These are phyloP conservation scores for Exophiala viscosa DNA, from an alignment of 2,329 filamentous ascomycete genomes.

Conservation along the genomic window DNA sequence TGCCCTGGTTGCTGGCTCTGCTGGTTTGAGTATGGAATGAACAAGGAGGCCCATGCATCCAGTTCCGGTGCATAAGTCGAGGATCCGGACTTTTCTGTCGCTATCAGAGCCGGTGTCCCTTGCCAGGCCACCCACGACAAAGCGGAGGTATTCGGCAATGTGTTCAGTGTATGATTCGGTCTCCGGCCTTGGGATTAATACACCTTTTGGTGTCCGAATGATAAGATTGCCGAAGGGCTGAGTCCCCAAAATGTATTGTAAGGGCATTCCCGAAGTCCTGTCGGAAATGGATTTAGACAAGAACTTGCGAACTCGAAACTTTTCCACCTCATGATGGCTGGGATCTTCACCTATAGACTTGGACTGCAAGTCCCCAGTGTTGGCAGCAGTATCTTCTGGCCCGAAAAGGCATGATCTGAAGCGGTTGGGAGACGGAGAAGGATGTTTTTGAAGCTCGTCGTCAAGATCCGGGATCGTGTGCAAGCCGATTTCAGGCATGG, in stretches of 20 bases:
- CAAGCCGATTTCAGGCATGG: too few relatives aligned
- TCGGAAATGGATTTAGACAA: constrained; percentile 34
- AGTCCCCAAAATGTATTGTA: constrained; percentile 85
- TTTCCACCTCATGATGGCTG: neutral
- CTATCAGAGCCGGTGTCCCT: neutral
- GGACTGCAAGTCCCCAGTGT: neutral
- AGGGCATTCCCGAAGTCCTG: constrained; percentile 63
- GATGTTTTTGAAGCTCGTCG: too few relatives aligned
- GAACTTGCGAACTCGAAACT: neutral
- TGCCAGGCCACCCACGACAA: neutral
- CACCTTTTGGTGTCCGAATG: constrained; percentile 69
- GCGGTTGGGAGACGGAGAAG: too few relatives aligned
- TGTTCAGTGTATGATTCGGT: constrained; percentile 27
- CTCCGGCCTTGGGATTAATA: constrained; percentile 74
- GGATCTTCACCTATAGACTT: neutral
- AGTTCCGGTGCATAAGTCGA: constrained; percentile 87
- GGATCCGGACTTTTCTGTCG: constrained; percentile 51
- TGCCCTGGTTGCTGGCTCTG: neutral
- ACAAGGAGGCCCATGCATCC: constrained; percentile 84
- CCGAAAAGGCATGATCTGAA: too few relatives aligned
- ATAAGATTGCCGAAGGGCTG: constrained; percentile 85
- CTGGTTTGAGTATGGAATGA: constrained; percentile 54
- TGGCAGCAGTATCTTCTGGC: neutral
- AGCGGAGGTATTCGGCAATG: constrained; percentile 8
- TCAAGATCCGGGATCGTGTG: too few relatives aligned